These are phyloP conservation scores for Eutrema heterophyllum DNA, from an alignment of 345 rosid species.

Conservation along the genomic window DNA sequence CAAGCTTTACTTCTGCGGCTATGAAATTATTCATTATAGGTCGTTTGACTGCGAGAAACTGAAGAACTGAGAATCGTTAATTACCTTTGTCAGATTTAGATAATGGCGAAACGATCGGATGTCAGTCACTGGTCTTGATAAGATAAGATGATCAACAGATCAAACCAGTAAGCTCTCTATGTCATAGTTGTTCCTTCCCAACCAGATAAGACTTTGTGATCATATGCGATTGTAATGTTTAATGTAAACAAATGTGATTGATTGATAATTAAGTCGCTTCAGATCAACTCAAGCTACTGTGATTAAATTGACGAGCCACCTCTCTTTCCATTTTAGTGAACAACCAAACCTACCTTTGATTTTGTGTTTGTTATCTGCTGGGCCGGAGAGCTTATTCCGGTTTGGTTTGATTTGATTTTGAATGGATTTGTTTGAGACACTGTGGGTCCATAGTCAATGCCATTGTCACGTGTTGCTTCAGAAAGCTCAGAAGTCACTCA, in stretches of 20 bases:
- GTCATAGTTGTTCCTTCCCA: slow-evolving; percentile 6
- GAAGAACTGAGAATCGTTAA: background rate
- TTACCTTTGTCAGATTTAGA: background rate
- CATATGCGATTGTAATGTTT: background rate
- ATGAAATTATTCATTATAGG: background rate
- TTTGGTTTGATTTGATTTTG: background rate
- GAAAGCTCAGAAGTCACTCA: slow-evolving; percentile 3
- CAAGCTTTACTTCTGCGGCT: background rate
- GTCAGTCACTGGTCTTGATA: slow-evolving; percentile 3
- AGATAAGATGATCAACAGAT: slow-evolving; percentile 19
- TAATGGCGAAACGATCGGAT: background rate
- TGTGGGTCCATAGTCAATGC: slow-evolving; percentile 9
- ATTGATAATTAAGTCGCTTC: slow-evolving; percentile 18
- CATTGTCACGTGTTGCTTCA: background rate
- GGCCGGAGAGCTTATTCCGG: slow-evolving; percentile 7
- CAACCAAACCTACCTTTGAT: slow-evolving; percentile 23
- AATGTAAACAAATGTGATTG: slow-evolving; percentile 2
- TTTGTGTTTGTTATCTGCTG: slow-evolving; percentile 20
- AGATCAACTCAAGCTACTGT: slow-evolving; percentile 19
- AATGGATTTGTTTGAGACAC: background rate
- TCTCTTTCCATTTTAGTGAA: background rate
- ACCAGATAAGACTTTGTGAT: background rate
- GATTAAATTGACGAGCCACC: slow-evolving; percentile 26
- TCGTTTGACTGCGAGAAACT: background rate
- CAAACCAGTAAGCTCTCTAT: slow-evolving; percentile 2